phyloP scores from a whole-genome alignment of 1,139 yeast genomes.

The Ogataea hybrid region DNA sequence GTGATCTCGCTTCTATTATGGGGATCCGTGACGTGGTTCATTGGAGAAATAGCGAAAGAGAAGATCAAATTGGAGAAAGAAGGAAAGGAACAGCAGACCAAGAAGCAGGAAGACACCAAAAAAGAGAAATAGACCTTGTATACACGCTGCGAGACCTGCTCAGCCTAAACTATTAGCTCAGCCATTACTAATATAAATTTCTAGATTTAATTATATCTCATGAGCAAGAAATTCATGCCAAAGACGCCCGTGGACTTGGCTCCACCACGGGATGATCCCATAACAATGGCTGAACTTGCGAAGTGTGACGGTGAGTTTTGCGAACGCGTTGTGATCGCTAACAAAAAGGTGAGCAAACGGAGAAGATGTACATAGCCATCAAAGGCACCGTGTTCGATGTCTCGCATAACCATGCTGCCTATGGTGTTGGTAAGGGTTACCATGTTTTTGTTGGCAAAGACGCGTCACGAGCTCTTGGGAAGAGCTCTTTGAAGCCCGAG shows the following conservation, averaged over 20 bases:
- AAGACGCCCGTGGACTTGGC: conserved; percentile 47
- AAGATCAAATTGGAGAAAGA: no score
- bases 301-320: conserved; percentile 43
- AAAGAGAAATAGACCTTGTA: no score
- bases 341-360: conserved; percentile 37
- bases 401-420: conserved; percentile 56
- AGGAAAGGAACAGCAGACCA: no score
- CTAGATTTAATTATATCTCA: no score
- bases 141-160: no score
- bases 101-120: no score
- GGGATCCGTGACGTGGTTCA: no score
- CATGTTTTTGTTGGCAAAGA: conserved; percentile 75
- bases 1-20: no score
- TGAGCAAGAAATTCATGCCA: no score
- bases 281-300: conserved; percentile 40
- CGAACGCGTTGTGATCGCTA: not conserved
- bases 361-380: conserved; percentile 65
- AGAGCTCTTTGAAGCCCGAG: conserved; percentile 47
- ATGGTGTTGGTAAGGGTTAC: conserved; percentile 77
- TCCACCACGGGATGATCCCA: conserved; percentile 45
- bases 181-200: no score
- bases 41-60: no score
- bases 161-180: no score
- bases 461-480: conserved; percentile 68
- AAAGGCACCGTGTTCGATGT: conserved; percentile 80